Conservation (phyloP, 2,329 filamentous ascomycete genomes). For the Ophiostoma piceae region DNA sequence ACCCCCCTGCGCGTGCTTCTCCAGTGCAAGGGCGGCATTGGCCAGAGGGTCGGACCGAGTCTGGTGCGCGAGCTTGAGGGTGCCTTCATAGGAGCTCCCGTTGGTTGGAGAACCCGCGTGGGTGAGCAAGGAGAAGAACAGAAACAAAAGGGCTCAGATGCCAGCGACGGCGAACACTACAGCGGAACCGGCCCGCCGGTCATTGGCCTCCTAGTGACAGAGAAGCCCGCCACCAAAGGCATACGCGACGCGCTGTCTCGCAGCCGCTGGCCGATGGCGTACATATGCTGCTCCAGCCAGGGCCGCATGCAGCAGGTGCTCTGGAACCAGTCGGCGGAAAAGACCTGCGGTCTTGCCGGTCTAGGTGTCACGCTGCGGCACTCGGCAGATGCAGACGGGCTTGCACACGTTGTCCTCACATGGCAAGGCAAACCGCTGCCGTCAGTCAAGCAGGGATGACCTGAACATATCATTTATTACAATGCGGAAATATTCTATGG, state of each 20-base stretch:
- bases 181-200: constrained; percentile 45
- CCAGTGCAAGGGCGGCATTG: constrained; percentile 64
- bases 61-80: constrained; percentile 74
- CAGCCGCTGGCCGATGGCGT: constrained; percentile 67
- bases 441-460: background rate
- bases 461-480: background rate
- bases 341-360: constrained; percentile 59
- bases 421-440: constrained; percentile 43
- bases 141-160: background rate
- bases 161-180: background rate
- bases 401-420: constrained; percentile 45
- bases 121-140: background rate
- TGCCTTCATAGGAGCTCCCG: constrained; percentile 66
- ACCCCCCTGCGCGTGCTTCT: constrained; percentile 44
- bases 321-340: constrained; percentile 63
- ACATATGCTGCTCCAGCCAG: constrained; percentile 53
- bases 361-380: constrained; percentile 42
- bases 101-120: constrained; percentile 54
- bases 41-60: constrained; percentile 49
- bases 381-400: constrained; percentile 36
- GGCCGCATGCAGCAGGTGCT: constrained; percentile 62
- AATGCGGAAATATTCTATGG: background rate
- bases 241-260: constrained; percentile 65
- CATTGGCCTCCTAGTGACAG: constrained; percentile 65
- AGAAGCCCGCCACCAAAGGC: constrained; percentile 68